Evolutionary conservation across 2,329 filamentous ascomycete species (phyloP), one percentile per base, ranked within the genome.

Genomic region (Aspergillus fischeri): DNA sequence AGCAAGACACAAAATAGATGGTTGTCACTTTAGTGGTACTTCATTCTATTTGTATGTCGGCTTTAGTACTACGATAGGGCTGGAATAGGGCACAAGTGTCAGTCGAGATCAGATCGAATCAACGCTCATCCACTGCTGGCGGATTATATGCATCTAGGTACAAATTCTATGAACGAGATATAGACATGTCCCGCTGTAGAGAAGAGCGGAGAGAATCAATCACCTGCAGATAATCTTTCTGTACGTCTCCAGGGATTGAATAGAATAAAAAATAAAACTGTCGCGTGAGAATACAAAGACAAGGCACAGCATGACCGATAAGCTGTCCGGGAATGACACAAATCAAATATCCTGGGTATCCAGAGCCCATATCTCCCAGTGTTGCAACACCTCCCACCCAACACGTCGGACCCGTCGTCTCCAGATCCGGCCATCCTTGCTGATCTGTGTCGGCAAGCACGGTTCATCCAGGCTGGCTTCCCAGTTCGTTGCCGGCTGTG

Each of bases 341-440:
- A 45, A 45, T 63, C 41, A 73, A 54, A 73, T 64, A 51, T 78
- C 75, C 63, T 74, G 70, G 6, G 70, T 64, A 62, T 78, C 77
- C 59, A 77, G 63, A 7, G 68, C 71, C 75, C 75, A 78, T 20
- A 78, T 74, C 55, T 77, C 76, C 70, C 75, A 77, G 45, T 75
- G 59, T 53, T 73, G 70, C 14, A 78, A 61, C 4, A 74, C 71
- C 4, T 77, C 73, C 73, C 74, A 76, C 5, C 69, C 68, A 7
- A 75, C 72, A 24, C 73, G 69, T 7, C 67, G 68, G 25, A 76
- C 63, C 10, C 62, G 64, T 20, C 76, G 69, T 54, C 67, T 67
- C 62, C 70, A 72, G 9, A 69, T 54, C 17, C 68, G 63, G 7
- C 66, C 65, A 9, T 65, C 65, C 10, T 47, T 47, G 44, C 5